Percentiles rank a stretch among this genome's conserved stretches.
Evolutionary conservation across 345 rosid species (phyloP).

Genomic region (Populus simonii): DNA sequence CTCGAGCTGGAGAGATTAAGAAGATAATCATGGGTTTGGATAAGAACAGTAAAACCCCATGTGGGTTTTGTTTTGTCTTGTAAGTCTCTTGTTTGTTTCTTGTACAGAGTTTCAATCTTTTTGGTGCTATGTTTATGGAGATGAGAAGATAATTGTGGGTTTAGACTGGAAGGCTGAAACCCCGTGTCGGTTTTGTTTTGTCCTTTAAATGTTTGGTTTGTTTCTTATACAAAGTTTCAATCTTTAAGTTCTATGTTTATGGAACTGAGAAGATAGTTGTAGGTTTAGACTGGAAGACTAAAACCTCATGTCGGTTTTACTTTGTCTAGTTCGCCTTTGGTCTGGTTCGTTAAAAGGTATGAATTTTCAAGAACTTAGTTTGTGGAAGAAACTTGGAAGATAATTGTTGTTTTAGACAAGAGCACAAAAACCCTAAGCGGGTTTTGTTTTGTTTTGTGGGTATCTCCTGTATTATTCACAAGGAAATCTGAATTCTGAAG

Average conservation of each 20-base stretch:
- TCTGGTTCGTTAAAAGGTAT: neutral
- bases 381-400: neutral
- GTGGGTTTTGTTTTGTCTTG: conserved; percentile 94
- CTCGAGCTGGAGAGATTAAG: conserved; percentile 92
- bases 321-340: neutral
- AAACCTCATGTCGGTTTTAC: neutral
- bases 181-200: conserved; percentile 94
- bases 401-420: neutral
- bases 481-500: neutral
- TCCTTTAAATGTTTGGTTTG: conserved; percentile 44
- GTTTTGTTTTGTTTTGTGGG: neutral
- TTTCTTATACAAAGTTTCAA: neutral
- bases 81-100: conserved; percentile 28
- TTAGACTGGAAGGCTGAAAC: conserved; percentile 89
- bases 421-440: neutral
- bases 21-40: conserved; percentile 97
- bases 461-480: neutral
- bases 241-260: neutral
- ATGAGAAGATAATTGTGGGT: conserved; percentile 95
- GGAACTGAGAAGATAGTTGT: neutral
- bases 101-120: neutral
- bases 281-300: neutral
- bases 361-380: neutral
- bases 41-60: conserved; percentile 92
- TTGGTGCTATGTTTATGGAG: conserved; percentile 36